Conservation (phyloP, 176 grass and related monocot species). For the Aegilops umbellulata region DNA sequence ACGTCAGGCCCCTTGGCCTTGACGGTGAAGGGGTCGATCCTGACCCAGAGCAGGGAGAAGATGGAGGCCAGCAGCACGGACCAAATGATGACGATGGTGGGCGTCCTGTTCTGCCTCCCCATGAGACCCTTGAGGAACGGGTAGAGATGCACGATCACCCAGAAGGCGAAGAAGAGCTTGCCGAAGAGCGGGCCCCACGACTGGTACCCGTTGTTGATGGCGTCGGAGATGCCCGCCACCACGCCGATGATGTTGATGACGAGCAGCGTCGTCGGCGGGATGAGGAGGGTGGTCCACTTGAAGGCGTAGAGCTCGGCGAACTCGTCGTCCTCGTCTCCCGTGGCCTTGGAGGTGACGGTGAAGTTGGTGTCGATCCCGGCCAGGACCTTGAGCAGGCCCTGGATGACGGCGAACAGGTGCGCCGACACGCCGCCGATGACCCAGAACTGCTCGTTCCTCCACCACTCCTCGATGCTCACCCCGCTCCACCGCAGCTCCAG, state of each 20-base stretch:
- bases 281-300: constrained; percentile 98
- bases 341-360: constrained; percentile 95
- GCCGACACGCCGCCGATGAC: constrained; percentile 96
- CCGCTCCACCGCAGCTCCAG: constrained; percentile 93
- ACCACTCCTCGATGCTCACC: constrained; percentile 99
- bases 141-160: constrained; percentile 96
- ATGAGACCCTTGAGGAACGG: constrained; percentile 97
- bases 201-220: constrained; percentile 92
- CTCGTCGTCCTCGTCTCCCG: constrained; percentile 64
- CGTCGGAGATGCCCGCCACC: constrained; percentile 87
- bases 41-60: constrained; percentile 96
- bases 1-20: constrained; percentile 83
- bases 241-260: constrained; percentile 95
- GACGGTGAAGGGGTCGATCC: constrained; percentile 81
- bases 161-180: constrained; percentile 93
- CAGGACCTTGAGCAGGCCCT: constrained; percentile 92
- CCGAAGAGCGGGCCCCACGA: constrained; percentile 92
- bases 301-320: constrained; percentile 88
- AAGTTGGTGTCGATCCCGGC: constrained; percentile 94
- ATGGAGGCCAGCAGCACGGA: constrained; percentile 86
- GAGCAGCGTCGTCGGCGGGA: constrained; percentile 83
- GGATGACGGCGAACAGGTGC: constrained; percentile 89
- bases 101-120: constrained; percentile 91
- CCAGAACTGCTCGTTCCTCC: constrained; percentile 99
- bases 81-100: constrained; percentile 96